A percentile compares a stretch with the other conserved stretches of the same genome.
Conservation (phyloP, 148 eudicot genomes). For the Rhododendron williamsianum region DNA sequence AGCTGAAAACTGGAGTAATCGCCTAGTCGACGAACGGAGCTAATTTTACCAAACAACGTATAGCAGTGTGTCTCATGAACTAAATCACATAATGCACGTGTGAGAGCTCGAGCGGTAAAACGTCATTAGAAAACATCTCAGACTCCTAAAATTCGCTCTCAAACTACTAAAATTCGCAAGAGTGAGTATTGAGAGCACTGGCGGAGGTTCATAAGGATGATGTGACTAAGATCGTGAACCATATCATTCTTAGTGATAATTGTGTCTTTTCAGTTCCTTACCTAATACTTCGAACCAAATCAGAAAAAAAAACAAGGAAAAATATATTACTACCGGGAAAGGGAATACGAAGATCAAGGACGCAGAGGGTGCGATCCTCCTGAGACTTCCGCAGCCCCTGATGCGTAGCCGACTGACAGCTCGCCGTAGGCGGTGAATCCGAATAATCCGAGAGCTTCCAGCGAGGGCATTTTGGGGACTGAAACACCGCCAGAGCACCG, state of each 20-base stretch:
- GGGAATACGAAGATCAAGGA: conserved; percentile 72
- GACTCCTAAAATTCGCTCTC: background rate
- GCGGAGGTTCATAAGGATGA: no score
- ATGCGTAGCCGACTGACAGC: conserved; percentile 52
- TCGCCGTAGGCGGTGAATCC: conserved; percentile 26
- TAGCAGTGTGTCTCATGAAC: background rate
- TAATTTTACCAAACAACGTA: background rate
- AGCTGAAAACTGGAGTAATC: background rate
- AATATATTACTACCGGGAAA: conserved; percentile 54
- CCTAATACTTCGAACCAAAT: background rate
- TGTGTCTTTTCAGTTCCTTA: background rate
- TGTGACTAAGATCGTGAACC: background rate
- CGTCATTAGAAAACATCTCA: background rate
- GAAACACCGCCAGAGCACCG: conserved; percentile 93
- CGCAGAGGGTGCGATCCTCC: conserved; percentile 85
- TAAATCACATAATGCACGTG: background rate
- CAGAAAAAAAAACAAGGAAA: background rate
- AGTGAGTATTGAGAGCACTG: background rate
- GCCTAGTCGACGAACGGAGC: background rate
- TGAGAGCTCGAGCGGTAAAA: background rate
- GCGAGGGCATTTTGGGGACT: conserved; percentile 91
- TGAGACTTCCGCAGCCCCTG: conserved; percentile 73
- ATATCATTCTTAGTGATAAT: background rate
- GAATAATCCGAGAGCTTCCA: conserved; percentile 57
- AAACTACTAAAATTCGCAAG: no score